phyloP scores from a whole-genome alignment of 2,329 filamentous ascomycete genomes.

The Hymenoscyphus scutula region DNA sequence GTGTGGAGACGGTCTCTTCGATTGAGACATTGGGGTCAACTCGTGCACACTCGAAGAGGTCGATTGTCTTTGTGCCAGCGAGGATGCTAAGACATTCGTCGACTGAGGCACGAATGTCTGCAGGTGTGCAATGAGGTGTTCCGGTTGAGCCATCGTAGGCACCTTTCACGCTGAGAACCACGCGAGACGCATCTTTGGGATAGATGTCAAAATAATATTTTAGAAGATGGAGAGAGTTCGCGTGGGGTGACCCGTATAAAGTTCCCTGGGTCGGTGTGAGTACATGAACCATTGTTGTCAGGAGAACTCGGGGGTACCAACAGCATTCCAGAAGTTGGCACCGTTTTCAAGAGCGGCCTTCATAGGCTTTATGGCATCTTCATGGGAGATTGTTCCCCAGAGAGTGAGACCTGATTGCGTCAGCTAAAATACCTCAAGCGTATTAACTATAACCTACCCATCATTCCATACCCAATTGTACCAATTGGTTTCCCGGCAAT shows the following conservation, averaged over 20 bases:
- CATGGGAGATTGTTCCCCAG: constrained; percentile 36
- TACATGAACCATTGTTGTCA: not conserved
- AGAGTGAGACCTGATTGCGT: not conserved
- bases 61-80: constrained; percentile 46
- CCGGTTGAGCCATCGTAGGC: constrained; percentile 39
- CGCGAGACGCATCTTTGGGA: constrained; percentile 59
- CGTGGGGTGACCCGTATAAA: constrained; percentile 59
- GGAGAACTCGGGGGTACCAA: constrained; percentile 17
- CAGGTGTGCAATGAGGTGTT: constrained; percentile 48
- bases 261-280: constrained; percentile 38
- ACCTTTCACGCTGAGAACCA: constrained; percentile 62
- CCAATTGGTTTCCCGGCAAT: not conserved
- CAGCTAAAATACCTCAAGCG: not conserved
- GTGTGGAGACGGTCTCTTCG: constrained; percentile 34
- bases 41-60: constrained; percentile 52
- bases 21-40: constrained; percentile 45
- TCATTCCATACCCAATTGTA: not conserved
- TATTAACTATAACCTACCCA: constrained; percentile 6
- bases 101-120: constrained; percentile 52
- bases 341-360: constrained; percentile 49
- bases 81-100: constrained; percentile 51
- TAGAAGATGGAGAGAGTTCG: constrained; percentile 58
- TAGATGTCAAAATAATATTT: constrained; percentile 61
- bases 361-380: constrained; percentile 53
- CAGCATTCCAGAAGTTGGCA: constrained; percentile 57